A percentile compares a stretch with the other conserved stretches of the same genome.
phyloP scores from a whole-genome alignment of 805 yeast genomes.

The Saccharomycopsis sp. region DNA sequence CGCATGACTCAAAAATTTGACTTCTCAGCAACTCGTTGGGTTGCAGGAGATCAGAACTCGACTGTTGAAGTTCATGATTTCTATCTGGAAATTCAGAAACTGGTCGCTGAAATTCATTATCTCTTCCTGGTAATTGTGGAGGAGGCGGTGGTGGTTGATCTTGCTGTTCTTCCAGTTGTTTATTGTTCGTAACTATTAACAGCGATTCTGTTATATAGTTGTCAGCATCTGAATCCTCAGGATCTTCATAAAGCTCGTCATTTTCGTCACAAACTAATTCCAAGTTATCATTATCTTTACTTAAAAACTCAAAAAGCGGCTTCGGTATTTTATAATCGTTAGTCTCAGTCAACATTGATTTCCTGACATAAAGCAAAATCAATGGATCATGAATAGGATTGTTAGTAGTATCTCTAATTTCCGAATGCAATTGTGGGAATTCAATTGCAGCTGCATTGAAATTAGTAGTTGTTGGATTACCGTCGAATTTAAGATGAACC shows the following conservation, averaged over 20 bases:
- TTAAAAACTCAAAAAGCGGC: constrained; percentile 8
- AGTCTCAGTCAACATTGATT: constrained; percentile 1
- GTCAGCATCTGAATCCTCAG: not conserved
- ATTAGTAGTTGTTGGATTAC: constrained; percentile 10
- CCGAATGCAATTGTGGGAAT: not conserved
- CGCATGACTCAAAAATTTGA: no score
- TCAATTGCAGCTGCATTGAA: constrained; percentile 9
- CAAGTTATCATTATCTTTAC: constrained; percentile 6
- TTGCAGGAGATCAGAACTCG: no score
- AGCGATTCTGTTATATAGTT: not conserved
- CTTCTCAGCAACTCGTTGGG: no score
- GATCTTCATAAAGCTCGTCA: not conserved
- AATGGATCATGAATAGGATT: not conserved
- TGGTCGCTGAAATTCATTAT: no score
- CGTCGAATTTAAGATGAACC: constrained; percentile 13
- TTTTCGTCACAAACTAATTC: not conserved
- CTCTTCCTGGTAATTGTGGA: no score
- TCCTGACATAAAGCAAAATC: constrained; percentile 11
- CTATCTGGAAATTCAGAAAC: no score
- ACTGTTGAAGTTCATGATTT: no score
- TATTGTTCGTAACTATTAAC: no score
- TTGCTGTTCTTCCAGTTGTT: no score
- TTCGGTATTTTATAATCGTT: constrained; percentile 4
- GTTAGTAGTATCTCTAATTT: not conserved
- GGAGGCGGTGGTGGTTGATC: no score